Base-by-base conservation (phyloP, 768 basidiomycete genomes). In the Fomitopsis serialis region DNA sequence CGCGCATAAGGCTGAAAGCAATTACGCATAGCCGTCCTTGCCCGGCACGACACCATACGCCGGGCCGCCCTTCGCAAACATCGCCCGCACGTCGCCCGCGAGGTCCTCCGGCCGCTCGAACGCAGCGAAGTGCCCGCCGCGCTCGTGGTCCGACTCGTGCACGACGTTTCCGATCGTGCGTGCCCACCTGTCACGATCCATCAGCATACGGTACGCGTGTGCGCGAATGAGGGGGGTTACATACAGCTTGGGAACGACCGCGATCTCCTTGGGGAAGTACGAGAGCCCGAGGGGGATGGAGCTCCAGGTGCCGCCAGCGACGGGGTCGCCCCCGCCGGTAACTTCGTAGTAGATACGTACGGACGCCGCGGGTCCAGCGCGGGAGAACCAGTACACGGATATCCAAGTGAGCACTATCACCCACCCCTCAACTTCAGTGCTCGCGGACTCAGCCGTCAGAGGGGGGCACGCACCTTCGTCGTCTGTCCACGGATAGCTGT, bases 401-500 rank as follows among this genome's bases (percentile, higher is more conserved):
- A 71, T 56, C 70, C 71, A 72, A 0, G 68, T 68, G 2, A 71
- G 51, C 1, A 72, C 70, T 71, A 42, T 72, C 70, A 15, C 12
- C n/a, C n/a, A n/a, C n/a, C n/a, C n/a, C n/a, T n/a, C n/a, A n/a
- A n/a, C n/a, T n/a, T n/a, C n/a, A n/a, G n/a, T n/a, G n/a, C n/a
- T n/a, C n/a, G n/a, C n/a, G n/a, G n/a, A n/a, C n/a, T n/a, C n/a
- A n/a, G n/a, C n/a, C n/a, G 44, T 10, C 24, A 7, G 7, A 8
- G 17, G 27, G 17, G 7, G 3, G 7, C 32, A 21, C 53, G 7
- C 22, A 77, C 83, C 70, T 68, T 83, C 79, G 32, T 84, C 81
- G 45, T 80, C 78, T 19, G 71, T 68, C 82, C 82, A 84, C 0
- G 71, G 72, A 62, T 84, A 82, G 3, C 60, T 59, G 58, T 84